phyloP scores from a whole-genome alignment of 139 green algal species.

The Pycnococcus provasolii region DNA sequence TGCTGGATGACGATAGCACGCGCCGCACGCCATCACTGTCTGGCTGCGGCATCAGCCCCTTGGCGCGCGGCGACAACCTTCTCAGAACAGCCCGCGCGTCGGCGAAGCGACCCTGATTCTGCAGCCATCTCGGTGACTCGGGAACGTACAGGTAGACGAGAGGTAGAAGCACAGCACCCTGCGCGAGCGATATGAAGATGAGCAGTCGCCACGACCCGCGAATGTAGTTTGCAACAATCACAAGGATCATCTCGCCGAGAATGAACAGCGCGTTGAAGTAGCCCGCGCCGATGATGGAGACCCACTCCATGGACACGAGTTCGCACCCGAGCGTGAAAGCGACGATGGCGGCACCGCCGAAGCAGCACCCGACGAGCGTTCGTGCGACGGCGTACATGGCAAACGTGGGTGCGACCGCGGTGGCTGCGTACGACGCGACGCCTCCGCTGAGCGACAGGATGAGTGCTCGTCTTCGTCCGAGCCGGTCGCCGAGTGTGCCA shows the following conservation, averaged over 20 bases:
- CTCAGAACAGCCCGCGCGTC: background rate
- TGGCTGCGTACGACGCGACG: background rate
- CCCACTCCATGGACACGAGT: background rate
- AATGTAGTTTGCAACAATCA: background rate
- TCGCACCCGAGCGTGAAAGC: background rate
- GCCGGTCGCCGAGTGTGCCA: background rate
- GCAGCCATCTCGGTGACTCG: background rate
- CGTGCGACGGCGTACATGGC: background rate
- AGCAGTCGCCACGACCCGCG: background rate
- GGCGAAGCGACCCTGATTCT: background rate
- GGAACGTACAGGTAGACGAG: background rate
- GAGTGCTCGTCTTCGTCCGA: background rate
- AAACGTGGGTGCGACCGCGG: background rate
- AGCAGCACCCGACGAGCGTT: background rate
- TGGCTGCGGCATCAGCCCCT: background rate
- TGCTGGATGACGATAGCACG: background rate
- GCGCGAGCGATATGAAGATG: background rate
- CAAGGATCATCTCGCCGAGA: background rate
- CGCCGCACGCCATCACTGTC: background rate
- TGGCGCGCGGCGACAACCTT: too few relatives aligned
- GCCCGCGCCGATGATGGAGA: slow-evolving; percentile 2
- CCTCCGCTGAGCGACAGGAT: background rate
- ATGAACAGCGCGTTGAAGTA: background rate
- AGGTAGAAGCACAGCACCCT: background rate
- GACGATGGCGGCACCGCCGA: background rate